These are phyloP conservation scores for Brassica rapa DNA, from an alignment of 345 rosid species.

Conservation along the genomic window DNA sequence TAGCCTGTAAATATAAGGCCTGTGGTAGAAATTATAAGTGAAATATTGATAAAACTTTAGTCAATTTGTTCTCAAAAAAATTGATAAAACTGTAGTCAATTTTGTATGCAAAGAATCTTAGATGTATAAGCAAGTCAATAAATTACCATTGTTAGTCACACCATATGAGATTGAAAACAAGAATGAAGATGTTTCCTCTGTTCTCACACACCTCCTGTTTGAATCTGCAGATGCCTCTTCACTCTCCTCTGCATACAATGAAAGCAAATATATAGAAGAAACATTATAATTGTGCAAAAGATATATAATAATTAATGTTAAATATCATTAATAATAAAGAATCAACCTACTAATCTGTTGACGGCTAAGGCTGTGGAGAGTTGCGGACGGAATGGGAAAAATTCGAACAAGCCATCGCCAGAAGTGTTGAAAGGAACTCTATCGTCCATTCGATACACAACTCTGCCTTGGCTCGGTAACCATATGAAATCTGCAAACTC, in stretches of 20 bases:
- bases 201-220: constrained; percentile 37
- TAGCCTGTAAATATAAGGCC: neutral
- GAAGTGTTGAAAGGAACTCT: constrained; percentile 47
- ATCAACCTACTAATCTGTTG: constrained; percentile 53
- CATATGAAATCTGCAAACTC: constrained; percentile 75
- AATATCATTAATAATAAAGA: neutral
- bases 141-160: constrained; percentile 58
- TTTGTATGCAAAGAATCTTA: neutral
- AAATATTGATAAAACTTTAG: neutral
- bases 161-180: constrained; percentile 46
- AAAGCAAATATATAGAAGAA: neutral
- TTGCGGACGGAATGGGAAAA: constrained; percentile 60
- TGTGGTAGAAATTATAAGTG: neutral
- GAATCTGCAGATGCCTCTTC: constrained; percentile 43
- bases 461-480: constrained; percentile 74
- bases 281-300: neutral
- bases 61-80: too few relatives aligned
- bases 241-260: constrained; percentile 48
- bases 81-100: neutral
- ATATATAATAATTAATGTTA: constrained; percentile 24
- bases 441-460: constrained; percentile 60
- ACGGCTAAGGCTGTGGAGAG: constrained; percentile 34
- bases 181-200: constrained; percentile 22
- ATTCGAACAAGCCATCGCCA: constrained; percentile 48
- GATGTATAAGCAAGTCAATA: neutral